These are phyloP conservation scores for Hypoxylon rickii DNA, from an alignment of 495 filamentous ascomycete genomes.

Conservation along the genomic window DNA sequence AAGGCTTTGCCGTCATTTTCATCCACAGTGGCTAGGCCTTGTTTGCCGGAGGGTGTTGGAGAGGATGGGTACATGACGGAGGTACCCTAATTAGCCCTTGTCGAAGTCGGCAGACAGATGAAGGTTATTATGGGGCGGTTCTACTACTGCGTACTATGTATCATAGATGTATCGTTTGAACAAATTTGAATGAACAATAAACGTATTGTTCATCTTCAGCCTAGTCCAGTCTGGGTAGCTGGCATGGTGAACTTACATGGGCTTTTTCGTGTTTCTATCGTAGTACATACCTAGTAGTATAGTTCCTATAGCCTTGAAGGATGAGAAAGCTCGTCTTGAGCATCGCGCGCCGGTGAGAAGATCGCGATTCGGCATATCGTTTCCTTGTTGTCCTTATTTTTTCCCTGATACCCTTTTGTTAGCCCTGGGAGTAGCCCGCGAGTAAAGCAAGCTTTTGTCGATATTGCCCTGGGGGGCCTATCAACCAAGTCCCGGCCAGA, in stretches of 20 bases:
- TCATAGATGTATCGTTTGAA: neutral
- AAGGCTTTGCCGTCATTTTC: conserved; percentile 39
- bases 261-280: neutral
- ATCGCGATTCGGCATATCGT: too few relatives aligned
- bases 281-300: too few relatives aligned
- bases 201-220: conserved; percentile 25
- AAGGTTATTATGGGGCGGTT: conserved; percentile 33
- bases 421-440: too few relatives aligned
- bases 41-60: conserved; percentile 34
- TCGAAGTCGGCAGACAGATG: conserved; percentile 32
- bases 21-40: conserved; percentile 36
- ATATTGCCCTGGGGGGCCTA: conserved; percentile 37
- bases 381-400: too few relatives aligned
- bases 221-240: conserved; percentile 19
- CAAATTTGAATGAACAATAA: conserved; percentile 4
- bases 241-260: conserved; percentile 18
- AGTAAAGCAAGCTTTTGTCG: conserved; percentile 26
- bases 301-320: too few relatives aligned
- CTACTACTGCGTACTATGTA: too few relatives aligned
- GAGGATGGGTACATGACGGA: conserved; percentile 27
- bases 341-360: too few relatives aligned
- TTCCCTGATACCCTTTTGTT: conserved; percentile 19
- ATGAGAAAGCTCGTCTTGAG: neutral
- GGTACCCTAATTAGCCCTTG: conserved; percentile 19
- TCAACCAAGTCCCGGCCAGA: conserved; percentile 40